These are phyloP conservation scores for Ascochyta lentis DNA, from an alignment of 2,329 filamentous ascomycete genomes.

Conservation along the genomic window DNA sequence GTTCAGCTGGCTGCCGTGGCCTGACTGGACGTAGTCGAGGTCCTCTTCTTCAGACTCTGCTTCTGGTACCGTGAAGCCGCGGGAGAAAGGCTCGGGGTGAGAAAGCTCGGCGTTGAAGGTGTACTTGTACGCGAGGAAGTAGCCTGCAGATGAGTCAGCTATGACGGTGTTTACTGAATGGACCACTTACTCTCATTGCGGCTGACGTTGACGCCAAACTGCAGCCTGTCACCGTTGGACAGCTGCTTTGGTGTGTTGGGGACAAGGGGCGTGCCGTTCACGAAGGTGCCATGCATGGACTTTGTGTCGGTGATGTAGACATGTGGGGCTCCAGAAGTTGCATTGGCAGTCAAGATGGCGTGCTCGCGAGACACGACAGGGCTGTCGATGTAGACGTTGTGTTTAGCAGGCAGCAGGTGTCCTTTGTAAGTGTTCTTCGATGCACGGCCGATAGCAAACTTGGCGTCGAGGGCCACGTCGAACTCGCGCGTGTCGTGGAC, in stretches of 20 bases:
- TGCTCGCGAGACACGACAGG: conserved; percentile 75
- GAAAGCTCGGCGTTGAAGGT: conserved; percentile 32
- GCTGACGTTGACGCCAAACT: conserved; percentile 47
- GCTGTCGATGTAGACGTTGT: conserved; percentile 73
- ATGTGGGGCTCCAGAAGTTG: conserved; percentile 21
- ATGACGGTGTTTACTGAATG: conserved; percentile 12
- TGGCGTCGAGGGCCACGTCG: conserved; percentile 31
- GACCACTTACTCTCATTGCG: conserved; percentile 41
- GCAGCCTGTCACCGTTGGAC: conserved; percentile 41
- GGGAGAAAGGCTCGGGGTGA: conserved; percentile 21
- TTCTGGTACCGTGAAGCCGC: conserved; percentile 44
- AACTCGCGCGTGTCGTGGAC: conserved; percentile 40
- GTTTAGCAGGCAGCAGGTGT: conserved; percentile 49
- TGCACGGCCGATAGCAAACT: conserved; percentile 51
- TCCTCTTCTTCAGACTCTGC: conserved; percentile 41
- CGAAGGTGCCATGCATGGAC: conserved; percentile 68
- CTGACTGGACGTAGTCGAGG: conserved; percentile 10
- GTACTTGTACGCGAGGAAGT: conserved; percentile 42
- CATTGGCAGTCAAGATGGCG: conserved; percentile 55
- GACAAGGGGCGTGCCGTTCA: conserved; percentile 54
- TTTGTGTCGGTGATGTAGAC: conserved; percentile 61
- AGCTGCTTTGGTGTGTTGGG: conserved; percentile 32
- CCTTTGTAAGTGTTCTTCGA: conserved; percentile 50
- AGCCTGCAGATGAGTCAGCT: conserved; percentile 25
- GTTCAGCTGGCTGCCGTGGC: conserved; percentile 35